These are phyloP conservation scores for Tolypocladium guangdongense DNA, from an alignment of 2,329 filamentous ascomycete genomes.

Conservation along the genomic window DNA sequence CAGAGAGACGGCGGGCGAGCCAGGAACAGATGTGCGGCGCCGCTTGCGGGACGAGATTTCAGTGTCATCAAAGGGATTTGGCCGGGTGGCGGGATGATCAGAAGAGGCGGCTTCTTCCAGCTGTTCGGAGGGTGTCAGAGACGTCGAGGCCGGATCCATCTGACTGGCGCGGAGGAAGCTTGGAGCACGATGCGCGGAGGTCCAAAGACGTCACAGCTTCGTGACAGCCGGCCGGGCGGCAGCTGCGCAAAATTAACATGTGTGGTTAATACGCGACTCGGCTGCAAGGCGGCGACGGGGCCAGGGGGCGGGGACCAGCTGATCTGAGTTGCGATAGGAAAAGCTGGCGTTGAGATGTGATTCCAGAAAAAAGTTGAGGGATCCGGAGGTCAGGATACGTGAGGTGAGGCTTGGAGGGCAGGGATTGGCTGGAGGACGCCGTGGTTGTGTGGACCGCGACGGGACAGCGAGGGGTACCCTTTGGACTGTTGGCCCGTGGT, in stretches of 20 bases:
- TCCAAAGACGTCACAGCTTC: constrained; percentile 39
- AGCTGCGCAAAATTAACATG: constrained; percentile 46
- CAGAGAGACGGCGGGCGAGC: constrained; percentile 42
- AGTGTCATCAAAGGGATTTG: constrained; percentile 53
- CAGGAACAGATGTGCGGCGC: constrained; percentile 46
- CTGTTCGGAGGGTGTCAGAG: constrained; percentile 35
- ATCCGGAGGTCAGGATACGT: not conserved
- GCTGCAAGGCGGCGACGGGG: not conserved
- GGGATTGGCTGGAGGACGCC: constrained; percentile 21
- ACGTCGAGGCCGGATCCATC: constrained; percentile 42
- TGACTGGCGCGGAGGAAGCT: constrained; percentile 28
- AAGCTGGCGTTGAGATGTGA: constrained; percentile 1
- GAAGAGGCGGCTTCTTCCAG: constrained; percentile 45
- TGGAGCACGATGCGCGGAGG: constrained; percentile 30
- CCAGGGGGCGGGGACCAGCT: not conserved
- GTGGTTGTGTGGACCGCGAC: constrained; percentile 25
- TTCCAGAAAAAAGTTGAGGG: not conserved
- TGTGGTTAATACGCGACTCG: constrained; percentile 25
- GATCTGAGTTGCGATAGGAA: not conserved
- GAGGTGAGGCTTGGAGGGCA: constrained; percentile 13
- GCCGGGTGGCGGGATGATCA: constrained; percentile 51
- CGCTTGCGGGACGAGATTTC: constrained; percentile 48
- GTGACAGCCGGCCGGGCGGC: constrained; percentile 43
- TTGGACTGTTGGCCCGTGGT: not conserved
- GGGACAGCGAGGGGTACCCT: constrained; percentile 2